A percentile compares a stretch with the other conserved stretches of the same genome.
phyloP scores from a whole-genome alignment of 352 stramenopile genomes.

The Globisporangium cystogenes region DNA sequence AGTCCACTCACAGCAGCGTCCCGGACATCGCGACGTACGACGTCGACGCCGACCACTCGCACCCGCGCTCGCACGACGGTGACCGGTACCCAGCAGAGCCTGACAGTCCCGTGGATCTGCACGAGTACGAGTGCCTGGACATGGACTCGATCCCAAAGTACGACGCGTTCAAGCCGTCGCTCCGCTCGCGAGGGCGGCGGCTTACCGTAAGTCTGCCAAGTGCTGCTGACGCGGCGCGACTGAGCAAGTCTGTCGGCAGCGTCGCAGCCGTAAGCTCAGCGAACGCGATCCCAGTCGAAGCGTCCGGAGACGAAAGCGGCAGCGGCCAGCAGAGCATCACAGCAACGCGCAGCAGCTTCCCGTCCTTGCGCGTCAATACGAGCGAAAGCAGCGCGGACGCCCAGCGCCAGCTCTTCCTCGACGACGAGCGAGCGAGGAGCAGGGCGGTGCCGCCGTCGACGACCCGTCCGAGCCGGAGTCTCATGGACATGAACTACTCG shows the following conservation, averaged over 20 bases:
- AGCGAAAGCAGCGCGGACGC: background rate
- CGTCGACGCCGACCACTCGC: background rate
- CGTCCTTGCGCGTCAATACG: background rate
- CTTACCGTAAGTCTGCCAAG: background rate
- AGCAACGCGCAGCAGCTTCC: conserved; percentile 4
- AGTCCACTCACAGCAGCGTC: conserved; percentile 16
- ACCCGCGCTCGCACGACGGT: background rate
- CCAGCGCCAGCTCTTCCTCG: too few species aligned
- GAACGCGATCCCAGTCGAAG: too few species aligned
- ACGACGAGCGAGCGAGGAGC: too few species aligned
- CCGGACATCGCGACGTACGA: conserved; percentile 6
- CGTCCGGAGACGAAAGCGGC: background rate
- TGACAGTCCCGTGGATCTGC: conserved; percentile 49
- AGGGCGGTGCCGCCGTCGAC: background rate
- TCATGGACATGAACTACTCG: conserved; percentile 28
- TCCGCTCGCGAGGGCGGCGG: conserved; percentile 5
- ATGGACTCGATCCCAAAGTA: conserved; percentile 73
- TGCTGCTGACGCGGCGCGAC: background rate
- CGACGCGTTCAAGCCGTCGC: conserved; percentile 55
- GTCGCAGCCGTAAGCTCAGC: background rate
- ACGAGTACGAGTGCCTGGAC: conserved; percentile 69
- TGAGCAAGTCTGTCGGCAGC: background rate
- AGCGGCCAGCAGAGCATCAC: background rate
- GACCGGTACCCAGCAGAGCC: conserved; percentile 15
- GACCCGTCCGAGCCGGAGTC: conserved; percentile 1